phyloP scores from a whole-genome alignment of 176 grass and related monocot genomes.

The Oryza glaberrima region DNA sequence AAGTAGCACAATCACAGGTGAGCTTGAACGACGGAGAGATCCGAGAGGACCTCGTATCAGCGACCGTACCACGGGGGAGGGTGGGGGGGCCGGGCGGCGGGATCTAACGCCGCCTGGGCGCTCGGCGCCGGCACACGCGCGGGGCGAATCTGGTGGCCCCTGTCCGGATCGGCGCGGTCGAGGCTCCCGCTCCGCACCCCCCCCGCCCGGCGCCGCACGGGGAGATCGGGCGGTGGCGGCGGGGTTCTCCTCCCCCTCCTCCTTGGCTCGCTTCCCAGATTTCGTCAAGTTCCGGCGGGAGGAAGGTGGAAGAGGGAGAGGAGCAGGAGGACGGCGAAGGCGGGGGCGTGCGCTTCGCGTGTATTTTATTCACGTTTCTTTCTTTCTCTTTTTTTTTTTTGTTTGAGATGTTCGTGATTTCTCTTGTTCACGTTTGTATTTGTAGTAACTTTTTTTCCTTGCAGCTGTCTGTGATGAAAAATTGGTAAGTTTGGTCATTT shows the following conservation, averaged over 20 bases:
- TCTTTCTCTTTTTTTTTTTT: background rate
- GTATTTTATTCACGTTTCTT: slow-evolving; percentile 35
- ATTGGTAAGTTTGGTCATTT: too few species aligned
- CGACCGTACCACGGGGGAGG: slow-evolving; percentile 21
- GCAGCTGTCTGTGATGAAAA: background rate
- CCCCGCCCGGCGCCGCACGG: slow-evolving; percentile 6
- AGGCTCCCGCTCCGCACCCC: background rate
- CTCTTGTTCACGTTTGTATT: background rate
- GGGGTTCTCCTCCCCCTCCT: too few species aligned
- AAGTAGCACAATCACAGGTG: background rate
- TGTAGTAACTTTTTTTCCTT: background rate
- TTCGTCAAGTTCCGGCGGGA: background rate
- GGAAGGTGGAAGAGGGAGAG: background rate
- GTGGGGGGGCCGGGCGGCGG: background rate
- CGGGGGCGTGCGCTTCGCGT: slow-evolving; percentile 26
- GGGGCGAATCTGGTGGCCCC: background rate
- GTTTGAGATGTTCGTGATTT: background rate
- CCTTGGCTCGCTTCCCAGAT: slow-evolving; percentile 9
- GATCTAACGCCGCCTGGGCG: background rate
- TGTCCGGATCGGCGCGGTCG: background rate
- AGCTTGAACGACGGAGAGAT: background rate
- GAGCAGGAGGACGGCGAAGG: slow-evolving; percentile 11
- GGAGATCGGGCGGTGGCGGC: background rate
- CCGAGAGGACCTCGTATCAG: background rate
- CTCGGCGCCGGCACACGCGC: too few species aligned